Evolutionary conservation across 2,329 filamentous ascomycete species (phyloP).

Genomic region (Moelleriella libera): DNA sequence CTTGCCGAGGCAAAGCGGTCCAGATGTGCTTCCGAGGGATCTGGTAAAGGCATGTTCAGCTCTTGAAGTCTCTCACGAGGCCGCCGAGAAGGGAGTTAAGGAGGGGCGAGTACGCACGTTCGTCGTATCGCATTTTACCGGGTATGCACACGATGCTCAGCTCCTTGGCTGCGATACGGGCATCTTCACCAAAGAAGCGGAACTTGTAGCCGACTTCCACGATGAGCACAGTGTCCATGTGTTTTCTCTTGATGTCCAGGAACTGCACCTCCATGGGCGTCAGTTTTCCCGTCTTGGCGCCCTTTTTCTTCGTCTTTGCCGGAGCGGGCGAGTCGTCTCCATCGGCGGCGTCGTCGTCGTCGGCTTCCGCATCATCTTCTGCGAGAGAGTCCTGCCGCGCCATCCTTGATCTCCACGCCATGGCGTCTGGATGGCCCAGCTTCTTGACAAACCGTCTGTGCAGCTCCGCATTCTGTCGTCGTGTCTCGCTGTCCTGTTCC

Average conservation of each 20-base stretch:
- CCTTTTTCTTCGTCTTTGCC: conserved; percentile 51
- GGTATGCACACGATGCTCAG: conserved; percentile 94
- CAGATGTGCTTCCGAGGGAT: conserved; percentile 82
- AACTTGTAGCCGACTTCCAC: conserved; percentile 98
- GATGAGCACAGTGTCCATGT: conserved; percentile 79
- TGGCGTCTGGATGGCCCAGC: conserved; percentile 72
- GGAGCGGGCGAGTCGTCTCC: conserved; percentile 39
- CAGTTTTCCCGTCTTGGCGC: conserved; percentile 58
- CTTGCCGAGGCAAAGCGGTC: conserved; percentile 90
- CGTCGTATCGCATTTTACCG: conserved; percentile 86
- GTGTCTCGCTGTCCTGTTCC: conserved; percentile 24
- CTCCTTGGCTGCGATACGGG: conserved; percentile 74
- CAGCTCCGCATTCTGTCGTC: conserved; percentile 51
- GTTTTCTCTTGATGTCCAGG: conserved; percentile 81
- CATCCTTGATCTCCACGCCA: conserved; percentile 49
- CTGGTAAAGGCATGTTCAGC: conserved; percentile 16
- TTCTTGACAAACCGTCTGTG: conserved; percentile 84
- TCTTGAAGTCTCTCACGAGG: too few relatives aligned
- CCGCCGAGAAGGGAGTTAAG: too few relatives aligned
- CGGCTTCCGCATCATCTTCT: conserved; percentile 35
- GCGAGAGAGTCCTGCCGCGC: conserved; percentile 36
- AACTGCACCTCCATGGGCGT: conserved; percentile 93
- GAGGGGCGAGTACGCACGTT: conserved; percentile 38
- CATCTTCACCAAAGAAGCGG: conserved; percentile 92
- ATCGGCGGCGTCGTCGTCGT: conserved; percentile 37